phyloP scores from a whole-genome alignment of 257 asterid species.

The Agastache rugosa region DNA sequence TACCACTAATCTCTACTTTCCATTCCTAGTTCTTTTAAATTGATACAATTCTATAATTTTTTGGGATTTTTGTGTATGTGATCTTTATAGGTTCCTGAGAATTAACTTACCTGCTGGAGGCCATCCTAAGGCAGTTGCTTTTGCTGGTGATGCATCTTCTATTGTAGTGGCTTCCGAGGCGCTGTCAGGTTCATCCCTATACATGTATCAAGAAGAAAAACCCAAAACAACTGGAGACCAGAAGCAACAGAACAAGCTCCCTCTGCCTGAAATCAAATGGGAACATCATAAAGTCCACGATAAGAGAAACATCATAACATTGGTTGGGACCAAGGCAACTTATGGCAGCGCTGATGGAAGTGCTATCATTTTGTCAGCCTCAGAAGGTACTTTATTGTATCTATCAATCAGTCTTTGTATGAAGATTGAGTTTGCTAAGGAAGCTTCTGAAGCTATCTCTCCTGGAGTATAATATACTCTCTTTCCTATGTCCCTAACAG shows the following conservation, averaged over 20 bases:
- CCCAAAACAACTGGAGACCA: conserved; percentile 58
- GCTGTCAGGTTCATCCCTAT: conserved; percentile 80
- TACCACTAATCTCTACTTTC: conserved; percentile 52
- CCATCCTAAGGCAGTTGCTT: conserved; percentile 84
- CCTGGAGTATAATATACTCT: conserved; percentile 2
- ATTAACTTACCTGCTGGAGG: conserved; percentile 88
- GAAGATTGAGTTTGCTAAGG: conserved; percentile 14
- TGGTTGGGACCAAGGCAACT: conserved; percentile 78
- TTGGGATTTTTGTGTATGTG: conserved; percentile 7
- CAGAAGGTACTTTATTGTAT: conserved; percentile 72
- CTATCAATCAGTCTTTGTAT: conserved; percentile 21
- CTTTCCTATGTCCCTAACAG: conserved; percentile 16
- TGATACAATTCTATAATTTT: conserved; percentile 20
- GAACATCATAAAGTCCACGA: conserved; percentile 85
- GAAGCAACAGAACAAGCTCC: conserved; percentile 79
- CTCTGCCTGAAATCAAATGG: conserved; percentile 95
- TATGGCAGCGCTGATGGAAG: conserved; percentile 97
- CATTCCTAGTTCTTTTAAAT: conserved; percentile 20
- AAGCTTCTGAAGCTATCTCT: neutral
- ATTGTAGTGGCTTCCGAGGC: conserved; percentile 79
- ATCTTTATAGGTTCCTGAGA: conserved; percentile 73
- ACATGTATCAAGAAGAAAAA: conserved; percentile 90
- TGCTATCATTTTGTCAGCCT: conserved; percentile 72
- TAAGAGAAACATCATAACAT: conserved; percentile 70
- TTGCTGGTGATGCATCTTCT: conserved; percentile 79